These are phyloP conservation scores for Pelagophyceae sp. DNA, from an alignment of 352 stramenopile genomes.

Conservation along the genomic window DNA sequence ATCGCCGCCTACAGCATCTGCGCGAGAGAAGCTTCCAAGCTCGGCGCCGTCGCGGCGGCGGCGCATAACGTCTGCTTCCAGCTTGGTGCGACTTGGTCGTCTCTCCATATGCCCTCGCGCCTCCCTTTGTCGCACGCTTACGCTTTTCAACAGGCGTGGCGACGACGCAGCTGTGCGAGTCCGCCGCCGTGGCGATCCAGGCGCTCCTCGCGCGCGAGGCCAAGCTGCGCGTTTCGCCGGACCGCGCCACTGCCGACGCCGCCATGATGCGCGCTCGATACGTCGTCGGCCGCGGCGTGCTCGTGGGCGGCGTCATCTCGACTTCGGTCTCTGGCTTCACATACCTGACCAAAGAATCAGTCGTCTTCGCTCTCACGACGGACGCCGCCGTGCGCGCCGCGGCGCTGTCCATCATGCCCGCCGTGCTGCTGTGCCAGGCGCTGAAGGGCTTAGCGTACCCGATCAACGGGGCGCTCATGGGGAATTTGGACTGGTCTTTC, in stretches of 20 bases:
- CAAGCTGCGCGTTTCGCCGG: conserved; percentile 1
- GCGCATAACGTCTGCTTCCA: conserved; percentile 65
- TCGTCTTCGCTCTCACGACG: conserved; percentile 53
- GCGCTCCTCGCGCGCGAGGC: conserved; percentile 46
- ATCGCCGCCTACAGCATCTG: conserved; percentile 54
- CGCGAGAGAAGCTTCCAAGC: conserved; percentile 40
- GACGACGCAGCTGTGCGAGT: conserved; percentile 65
- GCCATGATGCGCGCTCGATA: no score
- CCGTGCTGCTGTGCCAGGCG: conserved; percentile 54
- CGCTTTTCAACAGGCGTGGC: no score
- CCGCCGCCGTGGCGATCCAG: conserved; percentile 58
- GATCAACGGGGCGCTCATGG: conserved; percentile 2
- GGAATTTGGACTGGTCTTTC: not conserved
- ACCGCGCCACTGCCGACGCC: conserved; percentile 19
- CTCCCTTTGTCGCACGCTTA: no score
- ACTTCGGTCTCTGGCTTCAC: conserved; percentile 45
- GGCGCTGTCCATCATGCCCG: conserved; percentile 49
- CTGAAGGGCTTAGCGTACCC: conserved; percentile 28
- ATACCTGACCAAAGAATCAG: conserved; percentile 43
- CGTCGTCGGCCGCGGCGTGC: conserved; percentile 48
- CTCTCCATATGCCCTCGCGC: no score
- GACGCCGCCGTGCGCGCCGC: conserved; percentile 47
- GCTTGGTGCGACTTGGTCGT: no score
- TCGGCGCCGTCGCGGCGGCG: conserved; percentile 53
- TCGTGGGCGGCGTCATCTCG: conserved; percentile 44